phyloP scores from a whole-genome alignment of 1,139 yeast species.

The Suhomyces bolitotheri region DNA sequence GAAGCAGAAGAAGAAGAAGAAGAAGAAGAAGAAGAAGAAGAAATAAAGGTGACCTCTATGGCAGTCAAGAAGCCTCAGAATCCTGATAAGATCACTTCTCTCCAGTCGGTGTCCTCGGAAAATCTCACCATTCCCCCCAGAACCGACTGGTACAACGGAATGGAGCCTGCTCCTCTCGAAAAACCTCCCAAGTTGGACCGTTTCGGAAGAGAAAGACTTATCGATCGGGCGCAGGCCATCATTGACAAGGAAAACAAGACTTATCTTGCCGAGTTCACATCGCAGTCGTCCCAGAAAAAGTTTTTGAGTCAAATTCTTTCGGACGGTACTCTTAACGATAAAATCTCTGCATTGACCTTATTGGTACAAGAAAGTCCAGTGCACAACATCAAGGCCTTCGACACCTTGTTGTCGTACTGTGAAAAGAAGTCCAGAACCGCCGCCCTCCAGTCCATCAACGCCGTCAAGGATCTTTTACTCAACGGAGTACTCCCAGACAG shows the following conservation, averaged over 20 bases:
- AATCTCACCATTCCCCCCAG: constrained; percentile 63
- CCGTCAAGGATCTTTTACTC: constrained; percentile 82
- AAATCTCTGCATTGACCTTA: constrained; percentile 89
- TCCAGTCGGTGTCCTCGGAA: constrained; percentile 56
- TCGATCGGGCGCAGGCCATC: constrained; percentile 64
- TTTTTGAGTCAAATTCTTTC: constrained; percentile 86
- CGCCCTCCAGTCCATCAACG: constrained; percentile 85
- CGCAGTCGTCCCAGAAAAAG: constrained; percentile 81
- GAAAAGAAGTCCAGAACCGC: constrained; percentile 93
- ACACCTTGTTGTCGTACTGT: constrained; percentile 73
- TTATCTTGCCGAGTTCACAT: constrained; percentile 75
- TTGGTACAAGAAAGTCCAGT: constrained; percentile 93
- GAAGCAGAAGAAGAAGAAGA: constrained; percentile 22
- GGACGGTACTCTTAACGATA: constrained; percentile 94
- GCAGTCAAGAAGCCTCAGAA: constrained; percentile 19
- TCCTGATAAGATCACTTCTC: constrained; percentile 48
- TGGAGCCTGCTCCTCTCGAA: constrained; percentile 1
- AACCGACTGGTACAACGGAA: constrained; percentile 69
- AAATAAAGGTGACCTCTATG: constrained; percentile 21
- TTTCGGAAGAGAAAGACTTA: constrained; percentile 56
- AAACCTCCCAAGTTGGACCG: constrained; percentile 41
- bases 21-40: constrained; percentile 18
- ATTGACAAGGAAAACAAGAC: constrained; percentile 70
- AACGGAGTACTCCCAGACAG: constrained; percentile 84
- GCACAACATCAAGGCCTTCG: constrained; percentile 83